phyloP scores from a whole-genome alignment of 2,329 filamentous ascomycete species.

The Colletotrichum aenigma region DNA sequence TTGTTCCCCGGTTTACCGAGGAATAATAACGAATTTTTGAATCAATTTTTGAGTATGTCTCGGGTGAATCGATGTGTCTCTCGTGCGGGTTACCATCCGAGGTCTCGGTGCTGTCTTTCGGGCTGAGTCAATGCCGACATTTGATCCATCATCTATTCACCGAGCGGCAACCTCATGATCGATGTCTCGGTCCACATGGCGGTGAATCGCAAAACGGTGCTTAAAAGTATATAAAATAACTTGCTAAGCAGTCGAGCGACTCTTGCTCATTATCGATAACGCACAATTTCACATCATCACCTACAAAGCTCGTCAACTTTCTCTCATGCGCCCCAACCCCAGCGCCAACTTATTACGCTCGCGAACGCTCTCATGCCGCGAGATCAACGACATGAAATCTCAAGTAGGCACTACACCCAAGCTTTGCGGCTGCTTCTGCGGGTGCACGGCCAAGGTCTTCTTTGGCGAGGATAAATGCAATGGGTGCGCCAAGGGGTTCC shows the following conservation, averaged over 20 bases:
- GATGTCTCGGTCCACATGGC: background rate
- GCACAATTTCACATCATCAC: accelerated
- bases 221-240: background rate
- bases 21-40: background rate
- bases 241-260: accelerated
- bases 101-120: background rate
- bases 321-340: background rate
- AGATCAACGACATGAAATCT: background rate
- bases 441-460: background rate
- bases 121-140: background rate
- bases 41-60: background rate
- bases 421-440: background rate
- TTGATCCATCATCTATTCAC: background rate
- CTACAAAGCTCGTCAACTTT: background rate
- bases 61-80: background rate
- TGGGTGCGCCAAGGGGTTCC: background rate
- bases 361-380: background rate
- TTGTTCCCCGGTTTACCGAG: background rate
- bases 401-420: background rate
- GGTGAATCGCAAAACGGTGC: background rate
- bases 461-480: background rate
- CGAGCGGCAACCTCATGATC: background rate
- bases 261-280: background rate
- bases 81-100: background rate
- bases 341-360: background rate